Evolutionary conservation across 2,329 filamentous ascomycete genomes (phyloP).

Genomic region (Phialophora expanda): DNA sequence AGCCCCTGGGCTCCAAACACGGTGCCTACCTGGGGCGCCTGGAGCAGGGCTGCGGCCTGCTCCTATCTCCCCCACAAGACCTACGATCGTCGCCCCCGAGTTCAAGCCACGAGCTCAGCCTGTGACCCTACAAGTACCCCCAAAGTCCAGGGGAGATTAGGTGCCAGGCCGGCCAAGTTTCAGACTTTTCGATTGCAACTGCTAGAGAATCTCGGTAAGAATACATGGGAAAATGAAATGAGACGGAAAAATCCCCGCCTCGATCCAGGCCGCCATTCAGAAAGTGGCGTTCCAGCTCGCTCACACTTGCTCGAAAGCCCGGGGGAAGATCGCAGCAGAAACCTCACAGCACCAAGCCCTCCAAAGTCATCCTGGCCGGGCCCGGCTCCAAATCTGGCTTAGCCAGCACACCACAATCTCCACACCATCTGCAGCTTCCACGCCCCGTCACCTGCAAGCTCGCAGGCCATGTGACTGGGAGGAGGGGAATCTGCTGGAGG

Average conservation of each 20-base stretch:
- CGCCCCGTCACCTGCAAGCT: conserved; percentile 33
- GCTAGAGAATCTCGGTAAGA: conserved; percentile 9
- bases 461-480: conserved; percentile 33
- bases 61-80: neutral
- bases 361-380: conserved; percentile 10
- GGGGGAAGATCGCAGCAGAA: neutral
- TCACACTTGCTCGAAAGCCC: neutral
- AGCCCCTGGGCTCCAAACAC: neutral
- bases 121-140: neutral
- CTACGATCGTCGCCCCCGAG: neutral
- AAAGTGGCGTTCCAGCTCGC: conserved; percentile 3
- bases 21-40: neutral
- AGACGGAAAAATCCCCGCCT: neutral
- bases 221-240: conserved; percentile 14
- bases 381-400: conserved; percentile 28
- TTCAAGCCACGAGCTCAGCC: neutral
- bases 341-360: conserved; percentile 8
- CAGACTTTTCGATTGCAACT: conserved; percentile 16
- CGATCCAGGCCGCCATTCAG: conserved; percentile 8
- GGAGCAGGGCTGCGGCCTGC: too few species aligned
- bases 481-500: conserved; percentile 20
- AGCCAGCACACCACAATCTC: conserved; percentile 31
- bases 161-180: conserved; percentile 14
- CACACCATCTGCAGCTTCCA: conserved; percentile 35
- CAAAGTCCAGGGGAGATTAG: neutral